Base-by-base conservation (phyloP, 148 eudicot genomes). In the Persicaria maculosa region DNA sequence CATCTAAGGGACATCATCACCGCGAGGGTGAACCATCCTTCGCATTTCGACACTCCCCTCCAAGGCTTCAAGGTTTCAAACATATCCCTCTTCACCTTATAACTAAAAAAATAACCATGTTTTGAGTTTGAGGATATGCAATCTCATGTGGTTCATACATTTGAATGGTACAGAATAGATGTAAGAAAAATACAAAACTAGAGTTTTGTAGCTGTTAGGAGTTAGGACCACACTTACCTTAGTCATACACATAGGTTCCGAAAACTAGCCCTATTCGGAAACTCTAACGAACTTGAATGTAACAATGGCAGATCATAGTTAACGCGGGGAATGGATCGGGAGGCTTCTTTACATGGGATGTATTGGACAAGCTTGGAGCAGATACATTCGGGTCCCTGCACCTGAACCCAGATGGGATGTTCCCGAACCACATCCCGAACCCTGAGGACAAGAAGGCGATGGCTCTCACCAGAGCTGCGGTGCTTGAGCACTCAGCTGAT, bases 251-350 rank as follows among this genome's bases (percentile, higher is more conserved):
- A 8, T 9, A 16, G 20, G 47, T 44, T 6, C 40, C 40, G n/a
- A 44, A 70, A 45, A 16, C 36, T 0, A 31, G 40, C 40, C 40
- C 3, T 31, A 31, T 1, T 31, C 40, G 40, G 40, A 31, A 31
- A 31, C 40, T 31, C 40, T 31, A 31, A 0, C 40, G 1, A 31
- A 31, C 40, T 31, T 31, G 2, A 31, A 31, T 22, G 40, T 59
- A 4, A 59, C 12, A 16, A 31, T 59, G 7, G n/a, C 87, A 95
- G 98, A 90, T 95, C 31, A 87, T 95, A 0, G 98, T 95, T 73
- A 95, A 95, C 61, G 98, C 96, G 7, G 98, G 98, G 73, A 95
- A 95, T 12, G 98, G 98, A 0, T 92, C 98, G 8, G 97, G 98
- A 71, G 98, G 98, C 1, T 95, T 95, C 83, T 92, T 92, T 82